Evolutionary conservation across 2,329 filamentous ascomycete genomes (phyloP), one percentile per base, ranked within the genome.

Genomic region (Gliomastix tumulicola): DNA sequence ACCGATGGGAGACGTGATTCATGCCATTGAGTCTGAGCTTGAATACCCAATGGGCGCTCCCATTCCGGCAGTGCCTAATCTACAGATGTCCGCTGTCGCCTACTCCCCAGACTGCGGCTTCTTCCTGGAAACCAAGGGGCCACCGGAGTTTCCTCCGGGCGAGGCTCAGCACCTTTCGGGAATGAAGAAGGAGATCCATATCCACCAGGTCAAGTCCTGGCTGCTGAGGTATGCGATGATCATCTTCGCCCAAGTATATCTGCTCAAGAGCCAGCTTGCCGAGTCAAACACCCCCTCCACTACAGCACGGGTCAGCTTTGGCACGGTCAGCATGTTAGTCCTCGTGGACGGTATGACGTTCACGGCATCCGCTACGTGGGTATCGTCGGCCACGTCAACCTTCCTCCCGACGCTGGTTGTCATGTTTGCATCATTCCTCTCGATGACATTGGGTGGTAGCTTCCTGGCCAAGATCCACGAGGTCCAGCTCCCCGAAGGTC

Each of bases 41-140:
- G 70, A 76, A 16, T 69, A 68, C 40, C 79, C 79, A 3, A 68
- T 66, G 13, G 80, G 80, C 3, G 74, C 71, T 9, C 76, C 78
- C 4, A 63, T 76, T 21, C 63, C 65, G 6, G 56, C 50, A n/a
- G 56, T 74, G 7, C 79, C 80, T 4, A 65, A 60, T 21, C 63
- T 84, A 21, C 67, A 74, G 38, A 74, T 83, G 62, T 82, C 79
- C 3, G 65, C 74, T 6, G 67, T 83, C 17, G 62, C 82, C 15
- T 83, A 77, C 57, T 84, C 80, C 10, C 80, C 80, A 2, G 80
- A 84, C 51, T 84, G 80, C 48, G 74, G 69, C 5, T 82, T 76
- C 55, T 79, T 82, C 41, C 60, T 84, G 22, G 76, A 82, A 48
- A 74, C 74, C 12, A 79, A 76, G 47, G 80, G 80, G 0, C 75